phyloP scores from a whole-genome alignment of 2,329 filamentous ascomycete species.

The Huntiella omanensis region DNA sequence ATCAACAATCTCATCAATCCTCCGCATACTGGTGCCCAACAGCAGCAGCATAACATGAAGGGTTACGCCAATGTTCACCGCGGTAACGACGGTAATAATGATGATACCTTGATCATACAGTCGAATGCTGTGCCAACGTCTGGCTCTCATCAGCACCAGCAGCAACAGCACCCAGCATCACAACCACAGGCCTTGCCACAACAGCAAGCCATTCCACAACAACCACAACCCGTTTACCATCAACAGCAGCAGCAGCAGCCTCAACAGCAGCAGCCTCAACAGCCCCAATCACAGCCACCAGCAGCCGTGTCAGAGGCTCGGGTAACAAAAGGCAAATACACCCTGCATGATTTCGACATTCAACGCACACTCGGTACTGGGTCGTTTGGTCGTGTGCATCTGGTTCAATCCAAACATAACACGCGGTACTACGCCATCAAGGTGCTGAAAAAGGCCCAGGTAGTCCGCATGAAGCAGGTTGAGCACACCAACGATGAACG shows the following conservation, averaged over 20 bases:
- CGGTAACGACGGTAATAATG: conserved; percentile 23
- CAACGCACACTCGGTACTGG: conserved; percentile 86
- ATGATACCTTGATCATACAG: conserved; percentile 14
- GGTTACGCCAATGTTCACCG: conserved; percentile 23
- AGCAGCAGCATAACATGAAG: conserved; percentile 13
- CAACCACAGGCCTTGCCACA: conserved; percentile 23
- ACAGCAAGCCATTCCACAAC: conserved; percentile 30
- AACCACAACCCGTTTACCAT: conserved; percentile 37
- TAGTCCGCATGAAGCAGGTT: conserved; percentile 99
- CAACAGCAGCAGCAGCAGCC: conserved; percentile 11
- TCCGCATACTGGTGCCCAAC: conserved; percentile 8
- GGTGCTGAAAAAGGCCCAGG: conserved; percentile 93
- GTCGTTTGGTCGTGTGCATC: conserved; percentile 88
- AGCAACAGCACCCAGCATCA: conserved; percentile 42
- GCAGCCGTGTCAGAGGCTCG: conserved; percentile 25
- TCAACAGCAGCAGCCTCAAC: conserved; percentile 15
- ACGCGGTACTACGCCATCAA: conserved; percentile 97
- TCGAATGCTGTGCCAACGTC: conserved; percentile 13
- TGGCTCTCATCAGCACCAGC: conserved; percentile 14
- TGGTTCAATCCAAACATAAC: conserved; percentile 96
- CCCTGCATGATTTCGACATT: conserved; percentile 73
- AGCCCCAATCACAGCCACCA: conserved; percentile 14
- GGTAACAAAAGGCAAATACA: conserved; percentile 94
- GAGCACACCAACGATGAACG: conserved; percentile 98
- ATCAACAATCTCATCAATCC: conserved; percentile 14